Evolutionary conservation across 177 flowering plant species (phyloP), one percentile per base, ranked within the genome.

Genomic region (Vitis hybrid): DNA sequence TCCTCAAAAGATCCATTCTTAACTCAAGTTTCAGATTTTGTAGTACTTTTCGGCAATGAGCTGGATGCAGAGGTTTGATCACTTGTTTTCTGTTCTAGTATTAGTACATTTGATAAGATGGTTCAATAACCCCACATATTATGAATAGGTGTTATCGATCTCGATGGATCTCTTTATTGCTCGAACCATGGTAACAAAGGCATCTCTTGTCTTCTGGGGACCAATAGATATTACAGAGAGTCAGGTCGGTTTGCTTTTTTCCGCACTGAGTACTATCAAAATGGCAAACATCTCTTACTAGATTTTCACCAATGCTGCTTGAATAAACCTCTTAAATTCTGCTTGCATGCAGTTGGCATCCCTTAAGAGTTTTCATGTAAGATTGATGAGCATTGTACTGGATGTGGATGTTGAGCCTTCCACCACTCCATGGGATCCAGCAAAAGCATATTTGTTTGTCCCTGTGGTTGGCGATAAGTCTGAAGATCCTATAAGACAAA

Each of bases 391-490:
- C 85, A 91, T 96, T 79, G 98, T 93, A 67, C 80, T 96, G 80
- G 99, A 96, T 81, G 97, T 96, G 84, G 98, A 96, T 85, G 99
- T 93, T 76, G 97, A 96, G 79, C 98, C 99, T 73, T 83, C 91
- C 59, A 91, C 88, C 69, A 96, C 98, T 69, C 99, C 98, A 9
- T 96, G 99, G 99, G 98, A 96, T 86, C 83, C 93, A 74, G 90
- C 93, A 17, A 96, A 96, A 82, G 97, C 97, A 64, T 96, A 92
- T 84, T 76, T 96, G 71, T 96, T 96, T 85, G 91, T 87, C 67
- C 98, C 98, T 64, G 73, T 87, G 77, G 73, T 82, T 80, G 80
- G 86, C 71, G 79, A 82, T 75, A 79, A 81, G 54, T 73, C 52
- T 75, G 24, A 64, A 66, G 90, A 89, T 83, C 88, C 90, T 27